A percentile compares a stretch with the other conserved stretches of the same genome.
phyloP scores from a whole-genome alignment of 495 filamentous ascomycete genomes.

The Margaritispora aquatica region DNA sequence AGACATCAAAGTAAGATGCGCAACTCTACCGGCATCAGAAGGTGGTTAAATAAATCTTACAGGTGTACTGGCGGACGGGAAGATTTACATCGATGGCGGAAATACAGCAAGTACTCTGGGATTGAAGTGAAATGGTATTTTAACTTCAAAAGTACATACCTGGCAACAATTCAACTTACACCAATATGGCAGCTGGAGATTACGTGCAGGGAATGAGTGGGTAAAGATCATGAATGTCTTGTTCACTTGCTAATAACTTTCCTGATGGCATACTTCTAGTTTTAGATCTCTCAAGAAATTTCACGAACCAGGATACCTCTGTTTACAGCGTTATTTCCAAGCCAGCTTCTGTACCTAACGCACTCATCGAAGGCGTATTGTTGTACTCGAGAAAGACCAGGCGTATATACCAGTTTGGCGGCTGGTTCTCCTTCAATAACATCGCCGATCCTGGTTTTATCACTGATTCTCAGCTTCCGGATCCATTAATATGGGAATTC shows the following conservation, averaged over 20 bases:
- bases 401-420: slow-evolving; percentile 9
- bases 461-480: background rate
- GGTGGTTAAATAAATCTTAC: too few relatives aligned
- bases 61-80: slow-evolving; percentile 11
- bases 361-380: slow-evolving; percentile 3
- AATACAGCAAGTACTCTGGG: too few relatives aligned
- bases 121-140: too few relatives aligned
- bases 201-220: slow-evolving; percentile 9
- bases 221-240: too few relatives aligned
- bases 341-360: slow-evolving; percentile 1
- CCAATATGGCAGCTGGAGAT: background rate
- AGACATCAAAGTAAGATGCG: too few relatives aligned
- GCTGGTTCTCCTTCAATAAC: slow-evolving; percentile 9
- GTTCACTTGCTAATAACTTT: too few relatives aligned
- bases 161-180: background rate
- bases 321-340: slow-evolving; percentile 2
- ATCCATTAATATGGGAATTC: slow-evolving; percentile 6
- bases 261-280: slow-evolving; percentile 5
- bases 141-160: too few relatives aligned
- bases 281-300: slow-evolving; percentile 7
- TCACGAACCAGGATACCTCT: slow-evolving; percentile 10
- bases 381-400: slow-evolving; percentile 4
- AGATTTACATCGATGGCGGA: slow-evolving; percentile 11
- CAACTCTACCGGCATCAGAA: too few relatives aligned
- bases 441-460: slow-evolving; percentile 1